A percentile compares a stretch with the other conserved stretches of the same genome.
Evolutionary conservation across 169 alveolate genomes (phyloP).

Genomic region (Plasmodium gonderi): DNA sequence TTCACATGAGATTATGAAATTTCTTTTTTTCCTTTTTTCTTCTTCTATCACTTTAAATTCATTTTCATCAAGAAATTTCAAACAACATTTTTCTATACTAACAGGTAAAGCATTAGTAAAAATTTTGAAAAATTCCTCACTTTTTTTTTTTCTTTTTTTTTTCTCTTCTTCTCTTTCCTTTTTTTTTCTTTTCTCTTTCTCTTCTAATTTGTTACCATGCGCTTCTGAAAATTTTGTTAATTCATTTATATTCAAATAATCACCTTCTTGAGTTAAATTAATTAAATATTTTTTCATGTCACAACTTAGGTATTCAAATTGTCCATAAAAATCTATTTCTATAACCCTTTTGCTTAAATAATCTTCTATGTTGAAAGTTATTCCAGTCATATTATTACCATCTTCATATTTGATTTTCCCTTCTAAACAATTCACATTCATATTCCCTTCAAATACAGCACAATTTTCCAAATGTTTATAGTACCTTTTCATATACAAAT

Average conservation of each 20-base stretch:
- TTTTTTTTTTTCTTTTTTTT: conserved; percentile 16
- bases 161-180: conserved; percentile 21
- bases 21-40: conserved; percentile 52
- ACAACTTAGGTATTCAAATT: conserved; percentile 10
- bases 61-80: conserved; percentile 13
- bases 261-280: conserved; percentile 20
- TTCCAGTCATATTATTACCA: not conserved
- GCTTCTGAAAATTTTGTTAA: conserved; percentile 39
- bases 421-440: not conserved
- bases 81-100: conserved; percentile 5
- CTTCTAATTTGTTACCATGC: not conserved
- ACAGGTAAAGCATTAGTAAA: conserved; percentile 57
- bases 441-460: not conserved
- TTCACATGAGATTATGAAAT: conserved; percentile 19
- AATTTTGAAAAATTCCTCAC: conserved; percentile 8
- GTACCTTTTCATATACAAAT: conserved; percentile 43
- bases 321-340: conserved; percentile 48
- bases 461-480: conserved; percentile 25
- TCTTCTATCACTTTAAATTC: conserved; percentile 35
- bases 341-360: conserved; percentile 33
- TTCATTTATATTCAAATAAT: conserved; percentile 33
- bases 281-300: conserved; percentile 7
- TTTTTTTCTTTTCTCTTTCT: not conserved
- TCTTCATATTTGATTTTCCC: not conserved
- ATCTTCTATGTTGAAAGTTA: conserved; percentile 37